These are phyloP conservation scores for Ceratobasidium sp. DNA, from an alignment of 1,284 basidiomycete genomes.

Conservation along the genomic window DNA sequence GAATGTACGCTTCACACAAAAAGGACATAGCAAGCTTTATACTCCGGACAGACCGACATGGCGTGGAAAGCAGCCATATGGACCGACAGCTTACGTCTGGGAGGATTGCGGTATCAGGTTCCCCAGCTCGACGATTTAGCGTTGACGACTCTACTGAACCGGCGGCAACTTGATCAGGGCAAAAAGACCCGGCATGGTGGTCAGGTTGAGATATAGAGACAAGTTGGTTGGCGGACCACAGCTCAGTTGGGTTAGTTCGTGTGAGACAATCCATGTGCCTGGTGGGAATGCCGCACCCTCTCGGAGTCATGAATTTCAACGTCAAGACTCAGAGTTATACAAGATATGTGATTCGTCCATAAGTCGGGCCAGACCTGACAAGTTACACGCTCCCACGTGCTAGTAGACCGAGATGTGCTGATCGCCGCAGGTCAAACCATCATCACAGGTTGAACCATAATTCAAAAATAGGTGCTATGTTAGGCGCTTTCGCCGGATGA, in stretches of 20 bases:
- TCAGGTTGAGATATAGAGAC: not conserved
- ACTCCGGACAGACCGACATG: not conserved
- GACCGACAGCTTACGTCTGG: not conserved
- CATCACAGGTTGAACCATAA: too few species aligned
- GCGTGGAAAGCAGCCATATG: conserved; percentile 8
- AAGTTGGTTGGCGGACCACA: not conserved
- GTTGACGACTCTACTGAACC: conserved; percentile 36
- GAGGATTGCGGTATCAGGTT: not conserved
- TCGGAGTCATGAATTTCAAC: not conserved
- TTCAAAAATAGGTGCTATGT: too few species aligned
- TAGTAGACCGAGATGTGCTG: not conserved
- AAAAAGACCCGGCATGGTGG: not conserved
- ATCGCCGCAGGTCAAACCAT: too few species aligned
- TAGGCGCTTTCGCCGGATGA: too few species aligned
- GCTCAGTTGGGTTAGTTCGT: conserved; percentile 28
- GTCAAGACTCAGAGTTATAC: not conserved
- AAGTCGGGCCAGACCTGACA: not conserved
- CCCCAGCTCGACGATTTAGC: not conserved
- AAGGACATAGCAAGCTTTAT: conserved; percentile 7
- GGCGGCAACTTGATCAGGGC: conserved; percentile 26
- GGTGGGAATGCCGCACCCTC: conserved; percentile 20
- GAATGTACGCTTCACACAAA: not conserved
- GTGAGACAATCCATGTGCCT: conserved; percentile 9
- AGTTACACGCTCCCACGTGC: not conserved
- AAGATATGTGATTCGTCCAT: conserved; percentile 7